These are phyloP conservation scores for Dichotomocladium elegans DNA, from an alignment of 371 early-diverging fungal genomes.

Conservation along the genomic window DNA sequence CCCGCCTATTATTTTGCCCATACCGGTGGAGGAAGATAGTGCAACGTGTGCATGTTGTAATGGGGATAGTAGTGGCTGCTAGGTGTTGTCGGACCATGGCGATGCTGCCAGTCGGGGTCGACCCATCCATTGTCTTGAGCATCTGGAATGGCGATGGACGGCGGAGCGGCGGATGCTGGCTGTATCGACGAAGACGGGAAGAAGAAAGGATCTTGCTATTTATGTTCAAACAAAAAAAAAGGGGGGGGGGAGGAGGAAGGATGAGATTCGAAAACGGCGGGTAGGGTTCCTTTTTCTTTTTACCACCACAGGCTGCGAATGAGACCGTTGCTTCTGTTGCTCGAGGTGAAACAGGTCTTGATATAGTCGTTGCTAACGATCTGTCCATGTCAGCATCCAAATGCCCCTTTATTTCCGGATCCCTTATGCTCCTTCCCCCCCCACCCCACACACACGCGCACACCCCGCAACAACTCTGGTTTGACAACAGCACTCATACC, in stretches of 20 bases:
- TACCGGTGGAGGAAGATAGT: too few relatives aligned
- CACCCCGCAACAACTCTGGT: not conserved
- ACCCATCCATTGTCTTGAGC: not conserved
- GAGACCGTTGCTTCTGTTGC: not conserved
- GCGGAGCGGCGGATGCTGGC: too few relatives aligned
- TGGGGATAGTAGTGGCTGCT: too few relatives aligned
- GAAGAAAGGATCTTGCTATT: not conserved
- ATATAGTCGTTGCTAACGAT: not conserved
- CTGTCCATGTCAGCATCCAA: not conserved
- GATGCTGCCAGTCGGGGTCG: too few relatives aligned
- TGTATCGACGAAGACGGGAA: not conserved
- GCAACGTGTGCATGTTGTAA: too few relatives aligned
- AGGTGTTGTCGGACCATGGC: too few relatives aligned
- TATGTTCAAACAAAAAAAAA: not conserved
- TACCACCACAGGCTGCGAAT: constrained; percentile 2
- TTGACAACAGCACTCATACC: too few relatives aligned
- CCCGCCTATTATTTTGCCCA: too few relatives aligned
- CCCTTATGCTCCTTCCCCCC: not conserved
- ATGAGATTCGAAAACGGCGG: not conserved
- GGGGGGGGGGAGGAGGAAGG: not conserved
- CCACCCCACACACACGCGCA: not conserved
- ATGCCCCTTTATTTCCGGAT: not conserved
- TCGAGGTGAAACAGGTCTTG: constrained; percentile 4
- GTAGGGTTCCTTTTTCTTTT: not conserved
- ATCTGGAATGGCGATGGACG: not conserved